Evolutionary conservation across 306 rosid species (phyloP), one percentile per base, ranked within the genome.

Genomic region (Cotoneaster glaucophyllus): DNA sequence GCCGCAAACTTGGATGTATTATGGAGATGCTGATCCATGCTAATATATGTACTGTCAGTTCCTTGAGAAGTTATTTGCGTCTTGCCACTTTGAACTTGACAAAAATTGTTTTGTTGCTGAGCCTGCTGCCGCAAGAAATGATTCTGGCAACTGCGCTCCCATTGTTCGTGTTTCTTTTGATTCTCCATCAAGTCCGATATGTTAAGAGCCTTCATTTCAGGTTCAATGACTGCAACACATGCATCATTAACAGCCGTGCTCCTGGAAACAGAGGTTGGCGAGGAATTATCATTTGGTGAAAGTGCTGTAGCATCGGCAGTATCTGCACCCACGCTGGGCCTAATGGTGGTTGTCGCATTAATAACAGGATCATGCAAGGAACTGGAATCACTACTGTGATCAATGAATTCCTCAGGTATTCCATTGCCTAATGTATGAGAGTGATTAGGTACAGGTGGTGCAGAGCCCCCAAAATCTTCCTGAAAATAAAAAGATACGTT

Each of bases 171-270:
- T 43, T 73, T 77, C 71, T 76, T 82, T 80, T 50, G 84, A 85
- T 44, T 79, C 68, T 82, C 87, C 24, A 82, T 83, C 53, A 52
- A 69, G 73, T 81, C 86, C 21, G 86, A 83, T 63, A 84, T 75
- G 71, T 62, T 75, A 63, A 90, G 85, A 70, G 83, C 71, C 88
- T 82, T 87, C 58, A 87, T 59, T 37, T 80, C 89, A 81, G 81
- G 82, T 45, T 86, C 90, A 70, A 83, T 70, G 45, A 66, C 19
- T 5, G 83, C 17, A 66, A 64, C 87, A 76, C 80, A 82, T 37
- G 80, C 78, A 79, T 76, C 81, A 72, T 74, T 78, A 76, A 74
- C 78, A 25, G 80, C 86, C 14, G 39, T 37, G 71, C 78, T 86
- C 54, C 83, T 77, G 64, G 82, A 59, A 74, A 76, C 62, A 50